Conservation (phyloP, 1,284 basidiomycete genomes). For the Ganoderma boninense region DNA sequence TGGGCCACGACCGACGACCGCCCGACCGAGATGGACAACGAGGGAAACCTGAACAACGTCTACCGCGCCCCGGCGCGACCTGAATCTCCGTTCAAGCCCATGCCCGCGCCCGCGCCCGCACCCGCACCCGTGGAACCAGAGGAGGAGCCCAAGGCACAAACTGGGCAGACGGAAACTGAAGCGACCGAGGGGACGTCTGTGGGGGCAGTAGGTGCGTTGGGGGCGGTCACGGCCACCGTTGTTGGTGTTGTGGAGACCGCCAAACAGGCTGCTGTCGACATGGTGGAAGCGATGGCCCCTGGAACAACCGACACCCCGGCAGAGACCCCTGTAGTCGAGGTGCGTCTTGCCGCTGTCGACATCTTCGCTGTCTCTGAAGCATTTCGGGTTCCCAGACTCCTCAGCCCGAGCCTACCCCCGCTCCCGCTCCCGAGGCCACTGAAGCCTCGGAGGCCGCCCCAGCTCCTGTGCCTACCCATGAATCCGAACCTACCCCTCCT, state of each 20-base stretch:
- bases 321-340: slow-evolving; percentile 30
- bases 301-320: slow-evolving; percentile 33
- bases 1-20: slow-evolving; percentile 67
- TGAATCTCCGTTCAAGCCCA: slow-evolving; percentile 19
- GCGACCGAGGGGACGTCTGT: slow-evolving; percentile 2
- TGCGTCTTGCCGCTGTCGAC: background rate
- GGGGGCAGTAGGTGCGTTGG: slow-evolving; percentile 9
- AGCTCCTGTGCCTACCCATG: background rate
- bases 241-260: slow-evolving; percentile 32
- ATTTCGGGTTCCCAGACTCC: background rate
- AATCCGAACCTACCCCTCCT: background rate
- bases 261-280: slow-evolving; percentile 36
- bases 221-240: background rate
- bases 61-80: slow-evolving; percentile 64
- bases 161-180: background rate
- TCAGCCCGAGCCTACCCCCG: background rate
- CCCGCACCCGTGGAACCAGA: slow-evolving; percentile 17
- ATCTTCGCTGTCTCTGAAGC: background rate
- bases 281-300: slow-evolving; percentile 40
- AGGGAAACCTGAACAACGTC: slow-evolving; percentile 79
- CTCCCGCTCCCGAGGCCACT: background rate
- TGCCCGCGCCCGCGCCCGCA: slow-evolving; percentile 18
- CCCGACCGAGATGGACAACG: slow-evolving; percentile 67
- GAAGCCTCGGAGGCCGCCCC: background rate
- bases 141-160: slow-evolving; percentile 7